Percentiles rank a stretch among this genome's conserved stretches.
These are phyloP conservation scores for Isochrysis galbana DNA, from an alignment of 78 protist species.

Conservation along the genomic window DNA sequence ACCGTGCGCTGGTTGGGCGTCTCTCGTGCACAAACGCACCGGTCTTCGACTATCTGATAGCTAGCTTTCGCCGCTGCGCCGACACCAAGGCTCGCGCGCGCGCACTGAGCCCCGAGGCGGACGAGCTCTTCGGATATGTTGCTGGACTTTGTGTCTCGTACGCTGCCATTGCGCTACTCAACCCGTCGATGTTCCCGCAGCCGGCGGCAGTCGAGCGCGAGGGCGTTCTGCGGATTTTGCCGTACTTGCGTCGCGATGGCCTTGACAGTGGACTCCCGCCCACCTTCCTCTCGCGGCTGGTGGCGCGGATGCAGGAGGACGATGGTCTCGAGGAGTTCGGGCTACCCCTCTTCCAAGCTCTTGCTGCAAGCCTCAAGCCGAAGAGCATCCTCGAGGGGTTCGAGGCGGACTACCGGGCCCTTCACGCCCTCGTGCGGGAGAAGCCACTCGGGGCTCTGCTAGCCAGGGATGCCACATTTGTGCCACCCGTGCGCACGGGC, in stretches of 20 bases:
- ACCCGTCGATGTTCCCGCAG: constrained; percentile 20
- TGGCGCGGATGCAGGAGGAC: background rate
- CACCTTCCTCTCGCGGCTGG: background rate
- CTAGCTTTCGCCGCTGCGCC: background rate
- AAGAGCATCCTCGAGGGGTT: background rate
- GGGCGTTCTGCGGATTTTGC: background rate
- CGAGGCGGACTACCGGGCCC: background rate
- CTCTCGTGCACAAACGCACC: background rate
- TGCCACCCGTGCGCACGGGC: background rate
- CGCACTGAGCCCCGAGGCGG: background rate
- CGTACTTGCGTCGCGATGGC: background rate
- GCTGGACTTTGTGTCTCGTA: constrained; percentile 18
- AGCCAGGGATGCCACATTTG: background rate
- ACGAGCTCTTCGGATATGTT: background rate
- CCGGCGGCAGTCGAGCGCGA: background rate
- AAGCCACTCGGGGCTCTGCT: background rate
- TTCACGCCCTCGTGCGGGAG: background rate
- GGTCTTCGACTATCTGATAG: background rate
- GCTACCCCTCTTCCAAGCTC: background rate
- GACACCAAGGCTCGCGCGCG: background rate
- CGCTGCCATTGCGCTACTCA: background rate
- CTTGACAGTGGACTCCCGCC: background rate
- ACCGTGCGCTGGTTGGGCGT: background rate
- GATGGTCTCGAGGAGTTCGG: background rate
- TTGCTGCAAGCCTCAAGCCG: too few relatives aligned